These are phyloP conservation scores for Venturia nashicola DNA, from an alignment of 2,329 filamentous ascomycete species.

Conservation along the genomic window DNA sequence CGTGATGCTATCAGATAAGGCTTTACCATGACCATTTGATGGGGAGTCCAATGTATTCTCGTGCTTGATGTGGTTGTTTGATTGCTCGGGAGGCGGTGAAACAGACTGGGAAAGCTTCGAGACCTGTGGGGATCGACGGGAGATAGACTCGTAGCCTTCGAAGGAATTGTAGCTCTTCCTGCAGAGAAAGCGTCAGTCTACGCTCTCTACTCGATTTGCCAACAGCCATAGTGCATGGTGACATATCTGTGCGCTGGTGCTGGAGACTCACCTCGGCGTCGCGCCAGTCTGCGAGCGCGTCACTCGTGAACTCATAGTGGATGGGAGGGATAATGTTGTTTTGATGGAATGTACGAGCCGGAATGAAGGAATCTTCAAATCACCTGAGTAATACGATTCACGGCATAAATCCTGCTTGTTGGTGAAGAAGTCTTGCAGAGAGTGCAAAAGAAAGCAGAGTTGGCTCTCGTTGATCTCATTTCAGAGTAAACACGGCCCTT, in stretches of 20 bases:
- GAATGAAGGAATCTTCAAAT: neutral
- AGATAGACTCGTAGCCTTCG: conserved; percentile 19
- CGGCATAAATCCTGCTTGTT: neutral
- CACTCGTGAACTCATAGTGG: conserved; percentile 4
- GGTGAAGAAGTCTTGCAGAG: neutral
- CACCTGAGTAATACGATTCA: neutral
- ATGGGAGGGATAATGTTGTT: neutral
- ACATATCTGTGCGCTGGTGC: neutral
- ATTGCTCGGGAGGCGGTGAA: neutral
- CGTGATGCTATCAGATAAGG: neutral
- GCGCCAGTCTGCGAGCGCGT: conserved; percentile 37
- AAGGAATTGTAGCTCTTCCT: neutral
- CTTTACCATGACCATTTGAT: conserved; percentile 15
- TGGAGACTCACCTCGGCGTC: conserved; percentile 31
- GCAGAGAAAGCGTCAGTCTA: neutral
- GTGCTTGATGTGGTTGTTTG: conserved; percentile 12
- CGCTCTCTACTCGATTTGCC: neutral
- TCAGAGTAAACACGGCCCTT: neutral
- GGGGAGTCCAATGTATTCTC: conserved; percentile 19
- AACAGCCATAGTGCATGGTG: neutral
- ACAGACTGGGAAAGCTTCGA: conserved; percentile 30
- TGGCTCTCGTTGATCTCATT: neutral
- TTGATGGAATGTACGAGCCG: neutral
- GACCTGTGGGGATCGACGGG: conserved; percentile 38
- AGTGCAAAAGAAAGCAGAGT: neutral